Base-by-base conservation (phyloP, 2,329 filamentous ascomycete species). In the Pezicula radicicola region DNA sequence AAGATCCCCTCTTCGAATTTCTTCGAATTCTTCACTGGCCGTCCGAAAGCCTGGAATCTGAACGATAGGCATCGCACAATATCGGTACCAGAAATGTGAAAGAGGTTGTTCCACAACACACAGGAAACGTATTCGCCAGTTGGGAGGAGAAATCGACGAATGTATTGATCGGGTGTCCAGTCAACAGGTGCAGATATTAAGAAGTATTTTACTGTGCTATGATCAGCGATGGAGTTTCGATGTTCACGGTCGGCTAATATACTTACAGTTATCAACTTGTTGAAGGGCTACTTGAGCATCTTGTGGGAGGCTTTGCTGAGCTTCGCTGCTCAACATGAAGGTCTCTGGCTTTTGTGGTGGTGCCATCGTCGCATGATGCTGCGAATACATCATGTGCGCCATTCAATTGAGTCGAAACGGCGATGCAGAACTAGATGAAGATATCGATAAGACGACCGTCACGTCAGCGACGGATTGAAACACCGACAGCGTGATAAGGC, bases 1-100 rank as follows among this genome's bases (percentile, higher is more conserved):
- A 99, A 99, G 74, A 99, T 97, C 63, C 94, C 94, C 74, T 99
- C 94, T 74, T 99, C 94, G 68, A 99, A 99, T 74, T 99, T 99
- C 79, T 99, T 99, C 39, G 93, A 95, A 78, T 99, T 99, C 81
- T 97, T 97, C 56, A 99, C 94, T 1, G 94, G 94, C 52, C 94
- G 90, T 64, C 94, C 94, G 68, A 99, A 99, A 48, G 94, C 94
- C 76, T 97, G 94, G 76, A 99, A 99, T 69, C 94, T 83, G 77
- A 99, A 99, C 7, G 94, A 95, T 43, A 99, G 83, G 68, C 94
- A 99, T 82, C 94, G 87, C 56, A 99, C 94, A 67, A 99, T 99
- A 72, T 99, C 94, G 62, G 94, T 99, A 58, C 94, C 94, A 25
- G 94, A 97, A 67, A 99, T 96, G 80, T 99, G 94, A 72, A 99